Evolutionary conservation across 31 red algal genomes (phyloP).

Genomic region (Endocladia muricata): DNA sequence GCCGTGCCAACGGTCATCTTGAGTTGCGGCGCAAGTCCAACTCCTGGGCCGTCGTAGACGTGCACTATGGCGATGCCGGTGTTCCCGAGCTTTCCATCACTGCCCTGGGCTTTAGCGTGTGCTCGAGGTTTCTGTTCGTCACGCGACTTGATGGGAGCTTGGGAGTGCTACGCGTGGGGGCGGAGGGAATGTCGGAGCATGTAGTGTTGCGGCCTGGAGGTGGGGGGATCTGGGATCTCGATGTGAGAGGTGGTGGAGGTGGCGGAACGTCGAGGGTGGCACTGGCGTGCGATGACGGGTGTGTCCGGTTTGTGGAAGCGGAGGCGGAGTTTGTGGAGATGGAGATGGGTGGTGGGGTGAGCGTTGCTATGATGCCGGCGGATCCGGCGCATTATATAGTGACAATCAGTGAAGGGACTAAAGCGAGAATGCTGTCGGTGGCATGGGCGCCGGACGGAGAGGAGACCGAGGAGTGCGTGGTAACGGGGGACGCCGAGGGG

Average conservation of each 20-base stretch:
- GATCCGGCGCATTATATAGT: conserved; percentile 33
- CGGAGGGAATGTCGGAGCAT: conserved; percentile 9
- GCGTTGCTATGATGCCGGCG: conserved; percentile 2
- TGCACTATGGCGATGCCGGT: background rate
- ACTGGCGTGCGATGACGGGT: conserved; percentile 34
- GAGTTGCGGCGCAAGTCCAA: conserved; percentile 22
- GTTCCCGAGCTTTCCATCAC: conserved; percentile 6
- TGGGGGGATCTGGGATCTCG: conserved; percentile 14
- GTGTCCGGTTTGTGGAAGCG: conserved; percentile 12
- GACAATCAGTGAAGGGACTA: conserved; percentile 1
- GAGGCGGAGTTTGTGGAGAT: conserved; percentile 21
- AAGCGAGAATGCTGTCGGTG: conserved; percentile 16
- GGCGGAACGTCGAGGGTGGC: conserved; percentile 5
- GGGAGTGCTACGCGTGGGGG: background rate
- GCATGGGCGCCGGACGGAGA: background rate
- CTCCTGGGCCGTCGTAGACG: background rate
- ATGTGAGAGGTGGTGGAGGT: background rate
- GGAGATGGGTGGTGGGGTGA: background rate
- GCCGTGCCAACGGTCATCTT: conserved; percentile 15
- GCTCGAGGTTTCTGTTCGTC: conserved; percentile 25
- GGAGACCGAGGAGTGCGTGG: conserved; percentile 15
- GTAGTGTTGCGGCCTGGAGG: conserved; percentile 8
- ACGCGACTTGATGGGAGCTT: conserved; percentile 4
- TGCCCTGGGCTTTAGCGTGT: conserved; percentile 17
- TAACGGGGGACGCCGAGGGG: conserved; percentile 30